Base-by-base conservation (phyloP, 257 asterid species). In the Solanum sejunctum region DNA sequence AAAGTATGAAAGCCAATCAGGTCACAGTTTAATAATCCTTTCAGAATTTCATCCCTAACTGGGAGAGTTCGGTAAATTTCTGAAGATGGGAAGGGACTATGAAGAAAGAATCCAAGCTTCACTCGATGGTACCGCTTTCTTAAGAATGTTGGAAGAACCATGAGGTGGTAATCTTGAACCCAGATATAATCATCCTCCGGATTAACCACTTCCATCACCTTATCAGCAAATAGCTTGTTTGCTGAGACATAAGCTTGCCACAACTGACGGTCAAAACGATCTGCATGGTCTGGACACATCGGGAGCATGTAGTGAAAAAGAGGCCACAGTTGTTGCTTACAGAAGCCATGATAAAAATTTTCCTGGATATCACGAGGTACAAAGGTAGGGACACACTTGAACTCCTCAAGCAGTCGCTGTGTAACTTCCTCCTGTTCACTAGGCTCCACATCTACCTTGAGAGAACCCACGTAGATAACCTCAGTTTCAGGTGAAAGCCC, bases 271-370 rank as follows among this genome's bases (percentile, higher is more conserved):
- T 95, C 95, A 88, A 92, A 95, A 64, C 97, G 95, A 80, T 93
- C 99, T 67, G 98, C 99, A 83, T 94, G 99, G 84, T 94, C 97
- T 7, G 95, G 90, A 88, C 92, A 94, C 93, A 95, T 91, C 12
- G 99, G 99, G 36, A 95, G 92, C 99, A 94, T 93, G 97, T 95
- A 95, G 90, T 95, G 99, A 70, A 94, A 95, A 28, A 95, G 95
- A 84, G 99, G 98, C 99, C 99, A 95, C 64, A 95, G 91, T 72
- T 93, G 97, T 57, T 95, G 95, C 94, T 95, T 94, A 85, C 98
- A 95, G 87, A 95, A 95, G 32, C 98, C 98, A 77, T 92, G 88
- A 86, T 95, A 95, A 87, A 93, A 95, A 79, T 82, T 92, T 39
- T 90, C 88, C 88, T 90, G 95, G 82, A 92, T 85, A 70, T 95